Evolutionary conservation across 495 filamentous ascomycete species (phyloP), one percentile per base, ranked within the genome.

Genomic region (Neurospora tetraspora): DNA sequence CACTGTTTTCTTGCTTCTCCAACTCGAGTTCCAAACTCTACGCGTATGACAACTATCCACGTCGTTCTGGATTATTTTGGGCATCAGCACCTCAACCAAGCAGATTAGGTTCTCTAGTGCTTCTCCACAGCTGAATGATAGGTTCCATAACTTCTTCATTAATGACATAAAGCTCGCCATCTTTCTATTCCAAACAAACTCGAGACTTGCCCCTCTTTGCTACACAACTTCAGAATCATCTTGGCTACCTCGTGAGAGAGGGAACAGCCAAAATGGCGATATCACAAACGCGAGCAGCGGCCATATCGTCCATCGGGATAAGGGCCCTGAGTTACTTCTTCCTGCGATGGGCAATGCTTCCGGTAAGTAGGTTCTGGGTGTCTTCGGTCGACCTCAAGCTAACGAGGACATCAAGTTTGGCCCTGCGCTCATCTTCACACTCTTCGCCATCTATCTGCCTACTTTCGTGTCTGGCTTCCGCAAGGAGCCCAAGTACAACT

Each of bases 301-400:
- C 73, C 16, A 74, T 73, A 40, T 74, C 81, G 82, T 96, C 94
- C 10, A 73, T 86, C 2, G 78, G 77, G 2, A 76, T 97, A 69
- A 86, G 94, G 69, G 34, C 89, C 2, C 72, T 85, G 14, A 83
- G 87, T 71, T 96, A 91, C 78, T 75, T 94, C 72, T 97, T 98
- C 79, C 82, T 98, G 34, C 86, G 96, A 89, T 97, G 93, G 94
- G 94, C 97, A 31, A 69, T 75, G 5, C 37, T 80, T 72, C 84
- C 84, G 70, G 82, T 85, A 78, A 77, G 83, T 81, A 9, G 8
- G 23, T 39, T 20, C 3, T 70, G 9, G 10, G 2, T n/a, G 34
- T 36, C 40, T 39, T 2, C 34, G 42, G 38, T 65, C 27, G 23
- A 65, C 11, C 20, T 23, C 37, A 61, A 18, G 70, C 23, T 71